Evolutionary conservation across 305 asterid species (phyloP).

Genomic region (Salvia sclarea): DNA sequence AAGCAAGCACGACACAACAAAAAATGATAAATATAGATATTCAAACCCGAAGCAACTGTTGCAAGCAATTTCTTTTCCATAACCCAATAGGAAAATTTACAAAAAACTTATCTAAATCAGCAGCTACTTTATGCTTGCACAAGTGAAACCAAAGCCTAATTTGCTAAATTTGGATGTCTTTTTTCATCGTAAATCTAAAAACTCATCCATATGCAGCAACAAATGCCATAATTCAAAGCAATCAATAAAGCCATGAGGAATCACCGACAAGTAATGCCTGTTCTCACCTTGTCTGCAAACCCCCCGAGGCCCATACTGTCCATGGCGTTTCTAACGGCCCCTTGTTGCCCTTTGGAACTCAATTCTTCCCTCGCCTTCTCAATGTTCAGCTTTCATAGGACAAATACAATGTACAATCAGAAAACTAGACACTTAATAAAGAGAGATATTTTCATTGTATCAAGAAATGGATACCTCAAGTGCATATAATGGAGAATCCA

Average conservation of each 20-base stretch:
- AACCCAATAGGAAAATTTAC: neutral
- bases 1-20: too few species aligned
- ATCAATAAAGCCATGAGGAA: constrained; percentile 14
- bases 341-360: constrained; percentile 42
- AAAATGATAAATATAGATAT: too few species aligned
- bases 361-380: constrained; percentile 62
- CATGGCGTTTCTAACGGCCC: constrained; percentile 54
- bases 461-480: constrained; percentile 54
- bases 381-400: constrained; percentile 55
- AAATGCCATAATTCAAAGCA: neutral
- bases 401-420: neutral
- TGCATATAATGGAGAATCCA: constrained; percentile 71
- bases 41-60: constrained; percentile 8
- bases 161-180: neutral
- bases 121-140: neutral
- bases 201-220: neutral
- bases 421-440: neutral
- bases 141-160: neutral
- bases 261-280: constrained; percentile 22
- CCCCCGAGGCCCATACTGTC: constrained; percentile 75
- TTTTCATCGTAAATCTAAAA: neutral
- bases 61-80: neutral
- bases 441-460: constrained; percentile 9
- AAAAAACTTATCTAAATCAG: constrained; percentile 12
- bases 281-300: constrained; percentile 62